Conservation (phyloP, 75 land plant species). For the Larix kaempferi region DNA sequence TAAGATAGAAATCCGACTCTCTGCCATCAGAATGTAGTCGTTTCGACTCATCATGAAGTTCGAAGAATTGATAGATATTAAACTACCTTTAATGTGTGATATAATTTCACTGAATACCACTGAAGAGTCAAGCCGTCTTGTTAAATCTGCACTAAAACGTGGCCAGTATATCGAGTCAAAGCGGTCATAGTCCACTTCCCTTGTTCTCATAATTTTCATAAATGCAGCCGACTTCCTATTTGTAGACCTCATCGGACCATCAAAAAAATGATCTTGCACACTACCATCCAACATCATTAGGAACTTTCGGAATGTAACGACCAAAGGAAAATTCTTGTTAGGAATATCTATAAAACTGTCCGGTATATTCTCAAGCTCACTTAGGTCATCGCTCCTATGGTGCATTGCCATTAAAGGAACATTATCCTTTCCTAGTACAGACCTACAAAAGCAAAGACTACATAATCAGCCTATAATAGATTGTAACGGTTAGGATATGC, state of each 20-base stretch:
- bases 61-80: slow-evolving; percentile 2
- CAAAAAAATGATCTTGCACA: slow-evolving; percentile 25
- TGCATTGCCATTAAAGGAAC: slow-evolving; percentile 7
- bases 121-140: slow-evolving; percentile 50
- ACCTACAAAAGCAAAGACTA: neutral
- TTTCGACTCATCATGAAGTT: slow-evolving; percentile 26
- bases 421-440: slow-evolving; percentile 4
- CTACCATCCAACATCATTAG: slow-evolving; percentile 62
- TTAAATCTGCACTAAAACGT: slow-evolving; percentile 42
- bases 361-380: slow-evolving; percentile 34
- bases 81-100: slow-evolving; percentile 64
- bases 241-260: neutral
- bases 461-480: neutral
- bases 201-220: slow-evolving; percentile 23
- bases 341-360: slow-evolving; percentile 39
- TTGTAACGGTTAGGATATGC: neutral
- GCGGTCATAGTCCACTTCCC: slow-evolving; percentile 46
- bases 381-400: slow-evolving; percentile 15
- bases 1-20: slow-evolving; percentile 31
- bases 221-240: slow-evolving; percentile 20
- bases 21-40: slow-evolving; percentile 35
- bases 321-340: slow-evolving; percentile 35
- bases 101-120: slow-evolving; percentile 57
- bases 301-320: slow-evolving; percentile 56
- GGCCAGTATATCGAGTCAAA: slow-evolving; percentile 60